phyloP scores from a whole-genome alignment of 768 basidiomycete species.

The Tephrocybe sp. region DNA sequence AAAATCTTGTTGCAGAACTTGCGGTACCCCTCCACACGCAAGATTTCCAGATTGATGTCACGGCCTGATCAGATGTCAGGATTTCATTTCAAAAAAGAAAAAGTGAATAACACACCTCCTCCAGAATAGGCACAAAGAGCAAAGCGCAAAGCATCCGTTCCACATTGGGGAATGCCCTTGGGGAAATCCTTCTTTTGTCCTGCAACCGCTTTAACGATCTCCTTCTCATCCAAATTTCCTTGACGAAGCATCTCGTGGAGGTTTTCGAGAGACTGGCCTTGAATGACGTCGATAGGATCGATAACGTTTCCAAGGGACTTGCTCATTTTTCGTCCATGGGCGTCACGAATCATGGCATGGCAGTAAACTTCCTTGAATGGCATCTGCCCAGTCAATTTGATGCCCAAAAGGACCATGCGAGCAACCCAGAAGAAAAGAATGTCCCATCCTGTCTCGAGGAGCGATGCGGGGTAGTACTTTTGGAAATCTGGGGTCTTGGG shows the following conservation, averaged over 20 bases:
- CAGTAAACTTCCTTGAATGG: constrained; percentile 96
- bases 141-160: constrained; percentile 94
- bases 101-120: constrained; percentile 53
- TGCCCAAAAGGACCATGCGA: constrained; percentile 93
- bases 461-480: constrained; percentile 82
- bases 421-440: constrained; percentile 99
- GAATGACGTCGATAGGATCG: constrained; percentile 93
- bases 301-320: constrained; percentile 98
- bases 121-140: constrained; percentile 93
- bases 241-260: constrained; percentile 84
- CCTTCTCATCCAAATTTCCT: constrained; percentile 92
- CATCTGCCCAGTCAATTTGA: constrained; percentile 84
- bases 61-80: constrained; percentile 51
- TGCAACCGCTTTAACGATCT: constrained; percentile 84
- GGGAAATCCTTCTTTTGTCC: constrained; percentile 99
- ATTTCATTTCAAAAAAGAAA: neutral
- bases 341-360: constrained; percentile 98
- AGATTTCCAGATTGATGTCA: constrained; percentile 95
- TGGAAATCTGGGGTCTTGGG: constrained; percentile 70
- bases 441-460: constrained; percentile 99
- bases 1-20: constrained; percentile 99
- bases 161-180: constrained; percentile 98
- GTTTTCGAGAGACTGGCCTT: constrained; percentile 73
- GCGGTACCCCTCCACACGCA: constrained; percentile 95
- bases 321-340: constrained; percentile 98